Base-by-base conservation (phyloP, 2,329 filamentous ascomycete species). In the Zymoseptoria ardabiliae region DNA sequence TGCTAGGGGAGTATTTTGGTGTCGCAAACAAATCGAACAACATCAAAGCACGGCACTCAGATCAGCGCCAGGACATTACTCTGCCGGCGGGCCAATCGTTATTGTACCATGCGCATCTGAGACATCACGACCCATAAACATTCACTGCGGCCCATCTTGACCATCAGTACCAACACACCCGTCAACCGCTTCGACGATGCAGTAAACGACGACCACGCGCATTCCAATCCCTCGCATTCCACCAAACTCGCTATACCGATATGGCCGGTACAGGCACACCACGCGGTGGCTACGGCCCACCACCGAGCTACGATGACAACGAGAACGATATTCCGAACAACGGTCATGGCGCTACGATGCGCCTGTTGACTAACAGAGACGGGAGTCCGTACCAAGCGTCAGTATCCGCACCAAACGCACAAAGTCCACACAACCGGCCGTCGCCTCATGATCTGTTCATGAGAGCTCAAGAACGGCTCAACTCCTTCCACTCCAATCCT, bases 281-380 rank as follows among this genome's bases (percentile, higher is more conserved):
- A 23, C 57, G 62, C 53, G 35, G 35, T 45, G 65, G 65, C 69
- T 71, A 70, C 58, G 70, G 66, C 13, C 69, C 69, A 19, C 77
- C 77, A 53, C 77, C 78, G 62, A 72, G 74, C 66, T 81, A 80
- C 65, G 74, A 77, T 61, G 76, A 79, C 51, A 66, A 67, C 23
- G 65, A 64, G 3, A 45, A 45, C 35, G 35, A 45, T 45, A 68
- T 70, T 19, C 69, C 71, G 30, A 70, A 68, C 35, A 66, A 70
- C 53, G 74, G 73, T 66, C 72, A 74, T 68, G 75, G 75, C 58
- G 73, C 77, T 58, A 78, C 76, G 52, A 79, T 81, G 78, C 77
- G 78, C 60, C 72, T 81, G 69, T 73, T 81, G 72, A 78, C 78
- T 63, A 75, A 75, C 63, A 71, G 68, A 49, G 77, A 79, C 56